Percentiles rank a stretch among this genome's conserved stretches.
phyloP scores from a whole-genome alignment of 2,329 filamentous ascomycete species.

The Colletotrichum lupini region DNA sequence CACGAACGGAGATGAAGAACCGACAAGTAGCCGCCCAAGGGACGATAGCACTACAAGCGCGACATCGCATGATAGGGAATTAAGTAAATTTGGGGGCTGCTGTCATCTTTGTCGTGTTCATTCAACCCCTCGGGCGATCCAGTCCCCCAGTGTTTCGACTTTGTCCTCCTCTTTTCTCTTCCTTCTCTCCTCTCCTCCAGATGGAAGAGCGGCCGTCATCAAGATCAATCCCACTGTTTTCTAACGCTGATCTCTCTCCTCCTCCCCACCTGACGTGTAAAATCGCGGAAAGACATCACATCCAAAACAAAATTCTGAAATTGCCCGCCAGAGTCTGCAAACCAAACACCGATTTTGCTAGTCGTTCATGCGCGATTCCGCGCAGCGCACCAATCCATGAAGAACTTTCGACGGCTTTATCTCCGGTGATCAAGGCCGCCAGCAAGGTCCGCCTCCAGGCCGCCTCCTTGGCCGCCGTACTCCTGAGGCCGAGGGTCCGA shows the following conservation, averaged over 20 bases:
- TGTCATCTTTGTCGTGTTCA: conserved; percentile 9
- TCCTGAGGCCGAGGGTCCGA: conserved; percentile 72
- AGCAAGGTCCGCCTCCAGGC: conserved; percentile 69
- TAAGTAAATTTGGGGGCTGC: conserved; percentile 27
- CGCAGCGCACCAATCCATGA: background rate
- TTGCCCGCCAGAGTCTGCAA: conserved; percentile 1
- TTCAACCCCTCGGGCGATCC: background rate
- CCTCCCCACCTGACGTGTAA: background rate
- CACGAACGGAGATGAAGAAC: background rate
- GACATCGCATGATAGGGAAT: conserved; percentile 15
- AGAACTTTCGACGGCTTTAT: conserved; percentile 14
- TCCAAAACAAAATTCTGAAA: background rate
- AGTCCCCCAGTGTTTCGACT: conserved; percentile 2
- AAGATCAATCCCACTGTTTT: conserved; percentile 4
- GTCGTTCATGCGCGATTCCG: background rate
- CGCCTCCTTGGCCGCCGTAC: conserved; percentile 59
- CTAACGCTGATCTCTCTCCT: background rate
- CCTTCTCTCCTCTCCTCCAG: background rate
- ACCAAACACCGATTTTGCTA: conserved; percentile 20
- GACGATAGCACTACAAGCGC: background rate
- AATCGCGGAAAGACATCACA: conserved; percentile 1
- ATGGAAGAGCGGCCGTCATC: background rate
- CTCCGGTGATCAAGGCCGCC: conserved; percentile 64
- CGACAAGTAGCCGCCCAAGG: background rate
- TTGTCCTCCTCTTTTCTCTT: conserved; percentile 11